A percentile compares a stretch with the other conserved stretches of the same genome.
Conservation (phyloP, 768 basidiomycete species). For the Lenzites betulinus region DNA sequence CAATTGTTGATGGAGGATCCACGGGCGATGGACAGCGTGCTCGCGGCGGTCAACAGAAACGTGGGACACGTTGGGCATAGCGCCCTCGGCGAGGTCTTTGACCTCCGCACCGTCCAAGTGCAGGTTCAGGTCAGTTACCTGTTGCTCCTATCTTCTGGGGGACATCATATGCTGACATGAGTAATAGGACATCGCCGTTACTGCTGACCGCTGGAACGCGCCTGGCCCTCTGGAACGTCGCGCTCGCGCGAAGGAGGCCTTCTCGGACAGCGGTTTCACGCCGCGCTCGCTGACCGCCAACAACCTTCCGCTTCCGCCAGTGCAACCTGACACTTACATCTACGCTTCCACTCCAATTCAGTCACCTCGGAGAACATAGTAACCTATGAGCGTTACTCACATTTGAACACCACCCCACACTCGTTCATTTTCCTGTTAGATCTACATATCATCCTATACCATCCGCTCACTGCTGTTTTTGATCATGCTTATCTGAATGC, state of each 20-base stretch:
- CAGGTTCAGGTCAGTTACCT: neutral
- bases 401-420: too few species aligned
- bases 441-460: too few species aligned
- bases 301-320: neutral
- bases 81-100: conserved; percentile 3
- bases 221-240: neutral
- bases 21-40: neutral
- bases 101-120: neutral
- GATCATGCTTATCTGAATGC: too few species aligned
- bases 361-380: too few species aligned
- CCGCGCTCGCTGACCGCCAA: neutral
- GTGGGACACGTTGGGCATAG: neutral
- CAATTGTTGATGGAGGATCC: neutral
- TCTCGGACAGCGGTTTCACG: neutral
- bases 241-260: neutral
- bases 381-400: too few species aligned
- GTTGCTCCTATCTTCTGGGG: too few species aligned
- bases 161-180: neutral
- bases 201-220: neutral
- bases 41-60: neutral
- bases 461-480: too few species aligned
- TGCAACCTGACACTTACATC: too few species aligned
- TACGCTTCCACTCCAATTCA: too few species aligned
- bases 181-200: neutral
- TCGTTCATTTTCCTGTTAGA: too few species aligned